phyloP scores from a whole-genome alignment of 2,329 filamentous ascomycete genomes.

The Diplodia scrobiculata region DNA sequence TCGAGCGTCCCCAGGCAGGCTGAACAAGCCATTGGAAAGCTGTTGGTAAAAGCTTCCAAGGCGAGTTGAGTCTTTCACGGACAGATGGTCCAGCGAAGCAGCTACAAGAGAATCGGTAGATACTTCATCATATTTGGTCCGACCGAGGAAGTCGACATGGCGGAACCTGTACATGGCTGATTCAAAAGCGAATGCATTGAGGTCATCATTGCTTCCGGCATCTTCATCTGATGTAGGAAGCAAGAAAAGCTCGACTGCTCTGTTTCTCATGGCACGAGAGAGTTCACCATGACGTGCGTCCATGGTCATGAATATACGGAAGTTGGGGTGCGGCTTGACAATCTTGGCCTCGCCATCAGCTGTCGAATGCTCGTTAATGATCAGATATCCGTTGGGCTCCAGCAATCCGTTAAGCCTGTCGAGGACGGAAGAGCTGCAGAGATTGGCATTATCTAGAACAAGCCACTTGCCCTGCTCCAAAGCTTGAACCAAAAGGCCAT shows the following conservation, averaged over 20 bases:
- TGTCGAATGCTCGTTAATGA: constrained; percentile 90
- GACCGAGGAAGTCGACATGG: constrained; percentile 33
- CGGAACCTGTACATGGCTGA: constrained; percentile 46
- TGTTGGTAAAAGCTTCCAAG: constrained; percentile 41
- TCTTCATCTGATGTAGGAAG: constrained; percentile 33
- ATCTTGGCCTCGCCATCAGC: constrained; percentile 77
- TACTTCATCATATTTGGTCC: constrained; percentile 29
- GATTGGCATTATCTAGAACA: constrained; percentile 93
- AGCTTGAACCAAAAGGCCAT: constrained; percentile 87
- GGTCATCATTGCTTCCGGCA: constrained; percentile 28
- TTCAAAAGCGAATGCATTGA: constrained; percentile 41
- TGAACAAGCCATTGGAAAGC: constrained; percentile 30
- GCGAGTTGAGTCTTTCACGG: constrained; percentile 37
- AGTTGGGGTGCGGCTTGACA: constrained; percentile 79
- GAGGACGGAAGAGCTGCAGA: constrained; percentile 92
- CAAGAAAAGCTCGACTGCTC: constrained; percentile 86
- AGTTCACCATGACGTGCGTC: constrained; percentile 90
- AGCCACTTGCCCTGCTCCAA: constrained; percentile 87
- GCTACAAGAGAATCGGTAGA: constrained; percentile 31
- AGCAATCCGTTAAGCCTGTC: constrained; percentile 93
- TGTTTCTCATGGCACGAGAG: constrained; percentile 94
- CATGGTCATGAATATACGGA: constrained; percentile 90
- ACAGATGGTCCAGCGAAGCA: constrained; percentile 43
- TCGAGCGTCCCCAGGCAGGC: not conserved
- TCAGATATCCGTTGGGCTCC: constrained; percentile 83